phyloP scores from a whole-genome alignment of 2,329 filamentous ascomycete genomes.

The Metarhizium sp. region DNA sequence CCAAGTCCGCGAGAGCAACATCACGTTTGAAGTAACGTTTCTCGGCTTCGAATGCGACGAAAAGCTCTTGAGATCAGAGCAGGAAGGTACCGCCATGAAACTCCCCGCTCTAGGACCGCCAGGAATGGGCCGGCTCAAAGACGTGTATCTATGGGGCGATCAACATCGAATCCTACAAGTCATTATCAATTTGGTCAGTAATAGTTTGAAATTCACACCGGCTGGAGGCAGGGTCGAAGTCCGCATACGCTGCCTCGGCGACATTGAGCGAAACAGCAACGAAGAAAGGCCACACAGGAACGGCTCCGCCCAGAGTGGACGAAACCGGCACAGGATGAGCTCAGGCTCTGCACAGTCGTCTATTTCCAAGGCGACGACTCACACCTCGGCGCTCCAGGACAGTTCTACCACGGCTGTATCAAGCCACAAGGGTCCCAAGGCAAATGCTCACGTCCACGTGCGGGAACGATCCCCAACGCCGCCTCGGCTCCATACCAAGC shows the following conservation, averaged over 20 bases:
- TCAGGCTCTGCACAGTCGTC: constrained; percentile 42
- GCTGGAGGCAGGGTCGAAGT: constrained; percentile 65
- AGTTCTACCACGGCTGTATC: constrained; percentile 25
- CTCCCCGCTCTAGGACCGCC: constrained; percentile 53
- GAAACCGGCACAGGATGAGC: constrained; percentile 35
- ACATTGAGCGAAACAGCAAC: constrained; percentile 35
- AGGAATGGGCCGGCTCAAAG: constrained; percentile 61
- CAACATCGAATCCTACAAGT: constrained; percentile 85
- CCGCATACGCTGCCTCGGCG: constrained; percentile 63
- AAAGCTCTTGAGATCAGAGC: constrained; percentile 21
- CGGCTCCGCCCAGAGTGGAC: constrained; percentile 26
- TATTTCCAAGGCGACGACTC: constrained; percentile 29
- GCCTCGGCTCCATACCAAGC: constrained; percentile 51
- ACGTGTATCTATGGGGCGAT: constrained; percentile 89
- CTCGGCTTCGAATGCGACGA: constrained; percentile 27
- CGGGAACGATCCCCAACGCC: constrained; percentile 50
- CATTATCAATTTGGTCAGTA: constrained; percentile 88
- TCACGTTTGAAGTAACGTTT: constrained; percentile 65
- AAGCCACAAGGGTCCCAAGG: constrained; percentile 52
- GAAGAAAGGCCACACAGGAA: constrained; percentile 40
- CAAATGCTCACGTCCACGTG: constrained; percentile 34
- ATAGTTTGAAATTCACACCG: constrained; percentile 86
- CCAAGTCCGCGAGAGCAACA: constrained; percentile 71
- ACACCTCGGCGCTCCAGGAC: constrained; percentile 7
- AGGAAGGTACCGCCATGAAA: constrained; percentile 22